phyloP scores from a whole-genome alignment of 352 stramenopile genomes.

The Blastocystis sp. region DNA sequence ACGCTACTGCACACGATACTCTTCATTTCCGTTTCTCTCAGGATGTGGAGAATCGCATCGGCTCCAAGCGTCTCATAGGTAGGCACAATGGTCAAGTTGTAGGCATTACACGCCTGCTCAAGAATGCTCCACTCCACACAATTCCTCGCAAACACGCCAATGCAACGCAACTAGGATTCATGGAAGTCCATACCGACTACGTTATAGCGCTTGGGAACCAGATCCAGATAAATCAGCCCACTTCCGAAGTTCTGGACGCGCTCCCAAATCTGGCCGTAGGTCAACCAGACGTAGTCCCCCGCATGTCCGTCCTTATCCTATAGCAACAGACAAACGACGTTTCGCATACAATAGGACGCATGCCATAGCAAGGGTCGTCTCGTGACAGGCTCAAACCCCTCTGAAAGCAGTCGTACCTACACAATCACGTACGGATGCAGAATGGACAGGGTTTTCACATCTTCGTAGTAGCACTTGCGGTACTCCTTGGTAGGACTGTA shows the following conservation, averaged over 20 bases:
- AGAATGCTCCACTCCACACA: conserved; percentile 40
- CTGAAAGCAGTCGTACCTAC: conserved; percentile 49
- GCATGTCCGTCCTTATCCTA: conserved; percentile 46
- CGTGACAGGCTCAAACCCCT: conserved; percentile 20
- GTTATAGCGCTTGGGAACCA: conserved; percentile 27
- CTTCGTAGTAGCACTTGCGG: conserved; percentile 13
- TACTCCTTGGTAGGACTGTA: background rate
- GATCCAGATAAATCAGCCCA: conserved; percentile 61
- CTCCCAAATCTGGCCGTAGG: conserved; percentile 50
- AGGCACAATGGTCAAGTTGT: conserved; percentile 44
- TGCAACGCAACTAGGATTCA: conserved; percentile 15
- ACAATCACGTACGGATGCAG: background rate
- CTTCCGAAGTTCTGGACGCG: conserved; percentile 43
- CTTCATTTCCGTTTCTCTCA: conserved; percentile 60
- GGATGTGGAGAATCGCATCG: conserved; percentile 39
- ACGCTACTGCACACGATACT: conserved; percentile 17
- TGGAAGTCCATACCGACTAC: background rate
- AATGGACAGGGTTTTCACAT: conserved; percentile 6
- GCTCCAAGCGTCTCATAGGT: conserved; percentile 56
- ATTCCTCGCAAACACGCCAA: conserved; percentile 41
- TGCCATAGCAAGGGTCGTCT: conserved; percentile 53
- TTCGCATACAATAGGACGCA: background rate
- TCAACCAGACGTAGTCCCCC: conserved; percentile 38
- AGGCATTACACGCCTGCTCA: conserved; percentile 48
- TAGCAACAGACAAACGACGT: background rate